Evolutionary conservation across 23 red algal species (phyloP).

Genomic region (Pyropia haitanensis): DNA sequence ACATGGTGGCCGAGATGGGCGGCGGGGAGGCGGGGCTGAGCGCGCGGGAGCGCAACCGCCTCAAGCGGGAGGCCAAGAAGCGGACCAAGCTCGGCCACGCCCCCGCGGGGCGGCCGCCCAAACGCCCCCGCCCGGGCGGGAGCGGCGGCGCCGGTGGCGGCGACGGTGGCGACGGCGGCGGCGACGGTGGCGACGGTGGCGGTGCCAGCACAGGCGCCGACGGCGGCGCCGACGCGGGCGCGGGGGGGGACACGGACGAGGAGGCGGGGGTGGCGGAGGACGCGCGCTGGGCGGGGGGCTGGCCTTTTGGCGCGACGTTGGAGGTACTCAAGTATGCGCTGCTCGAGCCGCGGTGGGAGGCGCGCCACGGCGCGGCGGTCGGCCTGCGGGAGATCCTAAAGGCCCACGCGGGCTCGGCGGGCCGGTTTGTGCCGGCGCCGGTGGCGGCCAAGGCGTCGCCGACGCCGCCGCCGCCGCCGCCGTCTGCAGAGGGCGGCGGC

Average conservation of each 20-base stretch:
- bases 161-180: background rate
- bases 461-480: too few species aligned
- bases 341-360: conserved; percentile 67
- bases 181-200: background rate
- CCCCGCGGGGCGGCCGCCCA: background rate
- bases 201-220: background rate
- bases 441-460: background rate
- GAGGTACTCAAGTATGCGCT: conserved; percentile 50
- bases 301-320: conserved; percentile 56
- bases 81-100: conserved; percentile 12
- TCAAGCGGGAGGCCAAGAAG: conserved; percentile 50
- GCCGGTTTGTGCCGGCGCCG: conserved; percentile 6
- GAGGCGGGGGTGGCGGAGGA: conserved; percentile 33
- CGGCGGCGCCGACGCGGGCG: conserved; percentile 12
- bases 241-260: conserved; percentile 29
- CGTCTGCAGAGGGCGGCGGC: conserved; percentile 1
- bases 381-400: conserved; percentile 81
- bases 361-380: conserved; percentile 81
- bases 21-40: conserved; percentile 9
- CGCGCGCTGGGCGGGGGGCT: conserved; percentile 3
- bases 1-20: conserved; percentile 35
- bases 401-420: conserved; percentile 34
- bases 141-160: background rate
- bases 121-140: conserved; percentile 16
- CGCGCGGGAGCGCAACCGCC: conserved; percentile 47